Evolutionary conservation across 2,329 filamentous ascomycete genomes (phyloP), one percentile per base, ranked within the genome.

Genomic region (Aciculosporium take): DNA sequence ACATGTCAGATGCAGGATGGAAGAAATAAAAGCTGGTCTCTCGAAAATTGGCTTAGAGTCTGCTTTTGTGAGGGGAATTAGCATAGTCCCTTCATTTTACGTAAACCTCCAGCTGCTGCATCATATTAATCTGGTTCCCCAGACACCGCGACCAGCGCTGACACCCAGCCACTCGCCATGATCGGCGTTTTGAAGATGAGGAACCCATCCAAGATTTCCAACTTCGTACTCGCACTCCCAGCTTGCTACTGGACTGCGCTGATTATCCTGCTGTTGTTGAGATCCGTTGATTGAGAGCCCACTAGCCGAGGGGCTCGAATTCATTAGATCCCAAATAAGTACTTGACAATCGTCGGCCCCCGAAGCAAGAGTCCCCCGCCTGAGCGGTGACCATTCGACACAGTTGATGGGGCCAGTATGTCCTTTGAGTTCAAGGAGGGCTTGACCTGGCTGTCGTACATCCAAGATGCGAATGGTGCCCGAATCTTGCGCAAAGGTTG

Each of bases 401-500:
- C 84, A 91, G 63, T 94, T 96, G 43, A 98, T 74, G 7, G 85
- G 64, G 4, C 85, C 83, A 18, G 78, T 76, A 56, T 98, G 89
- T 18, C 91, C 91, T 37, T 84, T 84, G 29, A 98, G 77, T 59
- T 98, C 91, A 21, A 98, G 75, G 4, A 98, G 72, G 2, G 91
- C 91, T 61, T 95, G 91, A 5, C 91, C 91, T 0, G 91, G 91
- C 62, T 98, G 91, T 37, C 91, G 81, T 3, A 96, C 89, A 55
- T 98, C 91, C 24, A 98, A 77, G 41, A 98, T 94, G 37, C 91
- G 85, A 56, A 98, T 88, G 27, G 94, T 68, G 53, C 81, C 88
- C 4, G 85, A 94, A 57, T 96, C 91, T 55, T 87, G 81, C 15
- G 91, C 89, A 59, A 98, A 96, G 0, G 91, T 98, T n/a, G 89